phyloP scores from a whole-genome alignment of 2,329 filamentous ascomycete species.

The Fusarium pseudonygamai region DNA sequence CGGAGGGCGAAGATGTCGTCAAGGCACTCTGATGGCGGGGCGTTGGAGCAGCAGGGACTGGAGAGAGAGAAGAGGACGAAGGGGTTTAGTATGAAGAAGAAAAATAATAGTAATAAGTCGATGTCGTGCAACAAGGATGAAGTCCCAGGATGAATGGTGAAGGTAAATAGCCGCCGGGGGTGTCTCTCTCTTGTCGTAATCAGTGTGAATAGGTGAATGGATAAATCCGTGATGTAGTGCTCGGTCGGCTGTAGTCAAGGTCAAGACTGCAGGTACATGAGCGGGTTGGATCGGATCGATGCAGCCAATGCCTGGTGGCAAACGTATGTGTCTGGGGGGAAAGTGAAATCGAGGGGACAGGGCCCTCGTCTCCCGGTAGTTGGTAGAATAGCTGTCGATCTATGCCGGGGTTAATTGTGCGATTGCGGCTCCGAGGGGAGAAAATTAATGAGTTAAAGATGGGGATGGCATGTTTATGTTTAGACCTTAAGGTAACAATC shows the following conservation, averaged over 20 bases:
- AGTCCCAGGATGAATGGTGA: background rate
- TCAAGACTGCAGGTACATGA: background rate
- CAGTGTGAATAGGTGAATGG: background rate
- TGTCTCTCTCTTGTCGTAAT: background rate
- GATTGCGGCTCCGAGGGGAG: conserved; percentile 30
- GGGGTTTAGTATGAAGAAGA: background rate
- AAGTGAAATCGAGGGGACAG: conserved; percentile 10
- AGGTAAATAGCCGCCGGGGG: background rate
- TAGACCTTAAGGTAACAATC: background rate
- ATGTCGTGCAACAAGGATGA: background rate
- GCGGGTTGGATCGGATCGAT: conserved; percentile 35
- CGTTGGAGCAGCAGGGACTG: conserved; percentile 6
- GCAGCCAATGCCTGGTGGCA: conserved; percentile 27
- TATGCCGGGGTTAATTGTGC: conserved; percentile 10
- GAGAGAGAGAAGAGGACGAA: background rate
- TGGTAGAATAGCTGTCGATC: conserved; percentile 1
- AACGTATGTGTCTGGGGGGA: conserved; percentile 13
- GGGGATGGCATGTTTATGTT: conserved; percentile 29
- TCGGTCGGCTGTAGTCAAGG: background rate
- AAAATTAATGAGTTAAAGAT: conserved; percentile 23
- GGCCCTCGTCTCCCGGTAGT: conserved; percentile 22
- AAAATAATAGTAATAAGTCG: background rate
- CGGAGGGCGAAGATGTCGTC: conserved; percentile 21
- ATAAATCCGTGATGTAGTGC: background rate
- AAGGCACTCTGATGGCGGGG: conserved; percentile 20